Conservation (phyloP, 2,329 filamentous ascomycete species). For the Cladosporium sp. region DNA sequence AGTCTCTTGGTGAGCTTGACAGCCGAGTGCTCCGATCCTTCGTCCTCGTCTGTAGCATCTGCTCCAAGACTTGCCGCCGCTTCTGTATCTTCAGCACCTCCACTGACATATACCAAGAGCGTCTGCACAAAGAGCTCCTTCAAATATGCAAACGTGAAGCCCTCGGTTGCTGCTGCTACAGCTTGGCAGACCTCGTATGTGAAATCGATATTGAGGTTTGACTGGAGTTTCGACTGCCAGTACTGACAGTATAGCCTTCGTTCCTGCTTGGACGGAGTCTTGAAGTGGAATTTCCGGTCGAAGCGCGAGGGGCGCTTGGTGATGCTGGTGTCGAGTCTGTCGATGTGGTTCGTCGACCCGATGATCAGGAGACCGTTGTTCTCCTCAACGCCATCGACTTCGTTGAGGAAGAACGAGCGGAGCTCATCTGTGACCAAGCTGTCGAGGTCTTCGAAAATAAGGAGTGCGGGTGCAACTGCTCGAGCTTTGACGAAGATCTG, state of each 20-base stretch:
- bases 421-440: constrained; percentile 62
- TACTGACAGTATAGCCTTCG: constrained; percentile 61
- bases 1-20: neutral
- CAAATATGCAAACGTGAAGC: constrained; percentile 68
- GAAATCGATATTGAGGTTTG: constrained; percentile 60
- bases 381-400: constrained; percentile 67
- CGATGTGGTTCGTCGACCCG: constrained; percentile 11
- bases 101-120: neutral
- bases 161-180: constrained; percentile 61
- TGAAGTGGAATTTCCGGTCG: constrained; percentile 67
- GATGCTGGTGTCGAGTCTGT: constrained; percentile 60
- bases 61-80: neutral
- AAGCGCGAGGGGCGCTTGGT: constrained; percentile 64
- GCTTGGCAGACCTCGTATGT: constrained; percentile 56
- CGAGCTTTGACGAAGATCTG: constrained; percentile 61
- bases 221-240: constrained; percentile 60
- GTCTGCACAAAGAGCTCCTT: constrained; percentile 63
- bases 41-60: neutral
- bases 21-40: neutral
- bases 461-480: constrained; percentile 65
- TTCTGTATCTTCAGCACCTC: neutral
- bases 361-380: constrained; percentile 8
- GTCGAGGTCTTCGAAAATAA: constrained; percentile 72
- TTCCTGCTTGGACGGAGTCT: constrained; percentile 50
- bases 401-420: constrained; percentile 70